Conservation (phyloP, 2,329 filamentous ascomycete genomes). For the Immersiporthe knoxdaviesiana region DNA sequence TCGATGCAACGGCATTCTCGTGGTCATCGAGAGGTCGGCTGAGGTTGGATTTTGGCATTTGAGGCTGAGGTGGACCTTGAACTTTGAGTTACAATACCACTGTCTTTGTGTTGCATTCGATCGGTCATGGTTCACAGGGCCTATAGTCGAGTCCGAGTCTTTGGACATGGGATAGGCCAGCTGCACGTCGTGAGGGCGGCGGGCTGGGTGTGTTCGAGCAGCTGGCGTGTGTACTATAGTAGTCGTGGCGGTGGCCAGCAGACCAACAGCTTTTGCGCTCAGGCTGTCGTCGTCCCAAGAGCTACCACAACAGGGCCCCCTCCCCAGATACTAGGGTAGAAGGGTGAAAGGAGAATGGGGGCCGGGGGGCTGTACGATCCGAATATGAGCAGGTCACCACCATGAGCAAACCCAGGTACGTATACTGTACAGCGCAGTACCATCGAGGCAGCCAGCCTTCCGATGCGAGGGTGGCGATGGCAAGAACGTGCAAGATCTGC, state of each 20-base stretch:
- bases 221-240: too few relatives aligned
- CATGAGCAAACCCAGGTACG: background rate
- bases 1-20: conserved; percentile 12
- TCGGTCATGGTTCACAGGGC: conserved; percentile 5
- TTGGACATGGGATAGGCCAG: background rate
- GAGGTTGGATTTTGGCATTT: conserved; percentile 6
- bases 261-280: background rate
- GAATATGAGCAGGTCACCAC: background rate
- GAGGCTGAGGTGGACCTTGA: conserved; percentile 15
- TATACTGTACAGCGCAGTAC: background rate
- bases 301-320: background rate
- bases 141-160: background rate
- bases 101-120: conserved; percentile 14
- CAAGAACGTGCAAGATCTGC: background rate
- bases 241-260: too few relatives aligned
- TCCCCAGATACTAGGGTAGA: background rate
- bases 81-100: conserved; percentile 7
- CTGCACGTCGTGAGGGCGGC: too few relatives aligned
- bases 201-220: background rate
- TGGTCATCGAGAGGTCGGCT: background rate
- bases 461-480: background rate
- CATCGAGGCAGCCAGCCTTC: background rate
- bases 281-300: background rate
- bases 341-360: background rate
- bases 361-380: background rate